Evolutionary conservation across 768 basidiomycete species (phyloP).

Genomic region (Termitomyces sp.): DNA sequence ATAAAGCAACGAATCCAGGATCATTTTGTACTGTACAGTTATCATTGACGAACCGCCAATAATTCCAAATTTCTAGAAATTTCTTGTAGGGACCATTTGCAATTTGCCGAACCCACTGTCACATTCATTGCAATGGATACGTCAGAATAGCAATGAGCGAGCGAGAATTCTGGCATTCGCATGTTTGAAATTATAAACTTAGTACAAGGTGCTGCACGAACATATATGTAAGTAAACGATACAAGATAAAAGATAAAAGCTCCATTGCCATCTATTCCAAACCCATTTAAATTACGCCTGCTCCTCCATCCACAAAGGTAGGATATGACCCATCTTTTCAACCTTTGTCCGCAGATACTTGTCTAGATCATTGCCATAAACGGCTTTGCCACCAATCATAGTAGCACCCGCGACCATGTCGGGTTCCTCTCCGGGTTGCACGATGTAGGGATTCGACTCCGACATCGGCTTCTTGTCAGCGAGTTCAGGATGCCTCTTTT

Average conservation of each 20-base stretch:
- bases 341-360: conserved; percentile 96
- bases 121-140: too few species aligned
- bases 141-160: too few species aligned
- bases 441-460: conserved; percentile 15
- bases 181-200: too few species aligned
- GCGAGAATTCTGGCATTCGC: too few species aligned
- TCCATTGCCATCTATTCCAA: neutral
- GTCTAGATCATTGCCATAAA: conserved; percentile 83
- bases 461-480: conserved; percentile 18
- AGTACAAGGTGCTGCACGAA: neutral
- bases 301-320: conserved; percentile 53
- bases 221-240: neutral
- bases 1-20: too few species aligned
- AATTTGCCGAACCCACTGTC: too few species aligned
- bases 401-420: conserved; percentile 62
- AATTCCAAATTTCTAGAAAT: too few species aligned
- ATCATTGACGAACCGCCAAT: too few species aligned
- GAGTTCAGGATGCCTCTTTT: conserved; percentile 33
- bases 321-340: conserved; percentile 94
- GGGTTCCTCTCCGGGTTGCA: conserved; percentile 25
- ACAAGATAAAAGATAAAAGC: neutral
- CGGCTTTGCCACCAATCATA: conserved; percentile 75
- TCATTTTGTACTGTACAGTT: too few species aligned
- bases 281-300: conserved; percentile 17
- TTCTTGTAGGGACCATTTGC: too few species aligned